phyloP scores from a whole-genome alignment of 2,329 filamentous ascomycete genomes.

The Aspergillus fumigatiaffinis region DNA sequence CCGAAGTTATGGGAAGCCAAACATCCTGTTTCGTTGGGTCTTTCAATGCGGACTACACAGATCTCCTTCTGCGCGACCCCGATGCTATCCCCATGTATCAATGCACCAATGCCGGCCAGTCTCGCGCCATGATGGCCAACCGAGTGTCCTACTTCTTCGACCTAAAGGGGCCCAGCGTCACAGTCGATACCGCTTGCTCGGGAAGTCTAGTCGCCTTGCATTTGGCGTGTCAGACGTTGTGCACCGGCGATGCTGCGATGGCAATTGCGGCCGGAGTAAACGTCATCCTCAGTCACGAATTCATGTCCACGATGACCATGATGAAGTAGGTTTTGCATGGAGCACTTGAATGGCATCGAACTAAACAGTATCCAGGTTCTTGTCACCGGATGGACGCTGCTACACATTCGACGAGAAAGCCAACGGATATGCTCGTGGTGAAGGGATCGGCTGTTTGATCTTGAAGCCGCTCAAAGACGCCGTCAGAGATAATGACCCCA shows the following conservation, averaged over 20 bases:
- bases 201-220: constrained; percentile 31
- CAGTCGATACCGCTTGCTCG: constrained; percentile 34
- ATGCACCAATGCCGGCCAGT: constrained; percentile 24
- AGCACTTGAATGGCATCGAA: background rate
- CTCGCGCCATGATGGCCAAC: constrained; percentile 25
- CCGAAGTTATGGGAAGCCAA: constrained; percentile 21
- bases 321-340: constrained; percentile 10
- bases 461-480: constrained; percentile 43
- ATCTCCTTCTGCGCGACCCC: constrained; percentile 27
- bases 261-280: constrained; percentile 25
- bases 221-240: constrained; percentile 26
- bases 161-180: constrained; percentile 29
- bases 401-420: constrained; percentile 38
- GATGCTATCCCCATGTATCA: constrained; percentile 23
- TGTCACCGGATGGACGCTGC: constrained; percentile 27
- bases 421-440: constrained; percentile 46
- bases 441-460: constrained; percentile 41
- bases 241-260: constrained; percentile 18
- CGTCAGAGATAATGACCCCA: constrained; percentile 39
- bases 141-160: constrained; percentile 33
- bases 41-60: constrained; percentile 27
- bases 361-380: constrained; percentile 13
- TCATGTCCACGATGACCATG: constrained; percentile 21
- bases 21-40: constrained; percentile 29
- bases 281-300: constrained; percentile 24